Evolutionary conservation across 208 protist genomes (phyloP).

Genomic region (Trypanosoma lewisi): DNA sequence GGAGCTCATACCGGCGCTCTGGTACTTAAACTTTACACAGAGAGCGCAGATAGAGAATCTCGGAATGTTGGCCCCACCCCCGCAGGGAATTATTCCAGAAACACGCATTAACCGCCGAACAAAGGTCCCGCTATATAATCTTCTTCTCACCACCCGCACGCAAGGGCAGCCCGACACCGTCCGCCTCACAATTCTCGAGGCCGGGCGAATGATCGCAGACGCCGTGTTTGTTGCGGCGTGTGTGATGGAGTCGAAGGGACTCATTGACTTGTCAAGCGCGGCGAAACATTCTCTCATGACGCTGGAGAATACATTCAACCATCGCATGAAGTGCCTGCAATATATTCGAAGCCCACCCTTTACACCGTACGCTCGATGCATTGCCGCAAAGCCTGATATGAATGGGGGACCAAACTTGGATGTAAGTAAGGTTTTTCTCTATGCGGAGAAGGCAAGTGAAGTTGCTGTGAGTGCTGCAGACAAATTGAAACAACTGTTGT

Average conservation of each 20-base stretch:
- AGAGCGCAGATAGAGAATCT: conserved; percentile 72
- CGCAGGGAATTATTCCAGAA: conserved; percentile 41
- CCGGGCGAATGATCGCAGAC: conserved; percentile 60
- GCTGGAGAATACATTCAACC: conserved; percentile 76
- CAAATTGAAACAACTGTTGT: conserved; percentile 42
- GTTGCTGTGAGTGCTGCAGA: conserved; percentile 50
- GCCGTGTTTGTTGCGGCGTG: conserved; percentile 64
- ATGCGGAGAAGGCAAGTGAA: conserved; percentile 54
- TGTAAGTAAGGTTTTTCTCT: conserved; percentile 32
- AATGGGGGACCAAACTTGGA: conserved; percentile 3
- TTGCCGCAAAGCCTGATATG: conserved; percentile 49
- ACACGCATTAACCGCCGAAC: conserved; percentile 80
- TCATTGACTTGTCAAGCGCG: conserved; percentile 61
- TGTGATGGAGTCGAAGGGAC: conserved; percentile 67
- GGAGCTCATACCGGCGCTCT: conserved; percentile 70
- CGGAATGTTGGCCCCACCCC: conserved; percentile 41
- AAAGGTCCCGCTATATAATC: conserved; percentile 71
- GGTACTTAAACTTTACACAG: conserved; percentile 76
- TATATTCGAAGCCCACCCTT: conserved; percentile 68
- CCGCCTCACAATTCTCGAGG: conserved; percentile 47
- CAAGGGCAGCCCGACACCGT: conserved; percentile 37
- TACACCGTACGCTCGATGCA: conserved; percentile 65
- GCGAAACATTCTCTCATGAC: conserved; percentile 53
- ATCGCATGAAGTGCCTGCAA: conserved; percentile 75
- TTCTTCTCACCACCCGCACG: conserved; percentile 69